These are phyloP conservation scores for Carpinus viminea DNA, from an alignment of 306 rosid genomes.

Conservation along the genomic window DNA sequence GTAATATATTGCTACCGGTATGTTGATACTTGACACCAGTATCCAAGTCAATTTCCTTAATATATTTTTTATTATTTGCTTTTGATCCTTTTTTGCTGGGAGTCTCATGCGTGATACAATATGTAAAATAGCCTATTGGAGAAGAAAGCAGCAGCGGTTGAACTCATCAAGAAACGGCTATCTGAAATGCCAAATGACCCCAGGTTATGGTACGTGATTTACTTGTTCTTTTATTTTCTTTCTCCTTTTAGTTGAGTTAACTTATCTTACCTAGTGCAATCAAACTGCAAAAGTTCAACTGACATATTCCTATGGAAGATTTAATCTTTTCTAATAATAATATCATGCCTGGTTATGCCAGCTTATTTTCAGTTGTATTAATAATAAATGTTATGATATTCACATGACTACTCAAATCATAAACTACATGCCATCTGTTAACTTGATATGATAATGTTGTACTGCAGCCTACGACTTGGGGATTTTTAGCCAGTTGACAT, in stretches of 20 bases:
- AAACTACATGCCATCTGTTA: neutral
- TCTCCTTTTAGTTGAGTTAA: constrained; percentile 20
- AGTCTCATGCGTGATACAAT: constrained; percentile 29
- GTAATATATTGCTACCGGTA: constrained; percentile 86
- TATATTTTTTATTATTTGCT: neutral
- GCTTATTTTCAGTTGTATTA: neutral
- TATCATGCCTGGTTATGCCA: neutral
- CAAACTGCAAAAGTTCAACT: neutral
- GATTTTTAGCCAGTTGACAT: neutral
- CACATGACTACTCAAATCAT: neutral
- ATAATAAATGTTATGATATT: neutral
- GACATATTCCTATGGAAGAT: neutral
- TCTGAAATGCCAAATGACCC: constrained; percentile 82
- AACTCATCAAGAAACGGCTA: constrained; percentile 81
- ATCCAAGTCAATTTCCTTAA: constrained; percentile 5
- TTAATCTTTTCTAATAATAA: neutral
- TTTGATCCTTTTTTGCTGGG: constrained; percentile 21
- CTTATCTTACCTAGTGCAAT: constrained; percentile 10
- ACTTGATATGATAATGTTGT: neutral
- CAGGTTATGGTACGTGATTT: constrained; percentile 69
- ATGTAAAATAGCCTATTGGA: constrained; percentile 64
- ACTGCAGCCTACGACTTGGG: neutral
- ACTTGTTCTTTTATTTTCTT: neutral
- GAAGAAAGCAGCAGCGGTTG: constrained; percentile 97
- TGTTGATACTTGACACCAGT: constrained; percentile 25